Evolutionary conservation across 495 filamentous ascomycete species (phyloP).

Genomic region (Aspergillus avenaceus): DNA sequence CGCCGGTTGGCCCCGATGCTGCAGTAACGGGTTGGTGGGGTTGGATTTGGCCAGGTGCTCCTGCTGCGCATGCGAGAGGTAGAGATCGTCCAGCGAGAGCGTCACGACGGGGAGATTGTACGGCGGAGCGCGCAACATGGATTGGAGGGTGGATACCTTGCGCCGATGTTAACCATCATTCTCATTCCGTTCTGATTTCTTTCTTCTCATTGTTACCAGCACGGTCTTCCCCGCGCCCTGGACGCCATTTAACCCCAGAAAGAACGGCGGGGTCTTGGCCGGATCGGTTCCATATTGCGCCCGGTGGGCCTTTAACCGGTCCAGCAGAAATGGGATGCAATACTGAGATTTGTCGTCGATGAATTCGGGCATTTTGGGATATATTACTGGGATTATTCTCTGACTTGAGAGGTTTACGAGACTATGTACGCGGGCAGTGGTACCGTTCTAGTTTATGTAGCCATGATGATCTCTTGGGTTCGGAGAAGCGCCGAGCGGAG

Average conservation of each 20-base stretch:
- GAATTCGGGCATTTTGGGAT: conserved; percentile 45
- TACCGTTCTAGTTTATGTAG: too few species aligned
- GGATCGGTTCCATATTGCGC: conserved; percentile 26
- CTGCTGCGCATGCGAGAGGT: conserved; percentile 72
- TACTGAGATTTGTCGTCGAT: conserved; percentile 83
- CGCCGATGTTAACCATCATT: background rate
- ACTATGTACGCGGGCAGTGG: too few species aligned
- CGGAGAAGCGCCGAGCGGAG: conserved; percentile 9
- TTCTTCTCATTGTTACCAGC: conserved; percentile 47
- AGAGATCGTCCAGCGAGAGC: conserved; percentile 88
- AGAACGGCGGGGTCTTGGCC: conserved; percentile 49
- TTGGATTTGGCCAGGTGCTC: conserved; percentile 56
- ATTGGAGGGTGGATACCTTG: conserved; percentile 60
- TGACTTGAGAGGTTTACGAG: background rate
- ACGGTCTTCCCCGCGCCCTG: conserved; percentile 93
- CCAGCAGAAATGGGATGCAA: conserved; percentile 82
- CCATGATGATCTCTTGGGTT: too few species aligned
- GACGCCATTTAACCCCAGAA: conserved; percentile 60
- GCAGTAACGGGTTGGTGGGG: conserved; percentile 69
- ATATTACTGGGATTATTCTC: background rate
- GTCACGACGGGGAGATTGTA: conserved; percentile 69
- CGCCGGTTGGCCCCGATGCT: conserved; percentile 77
- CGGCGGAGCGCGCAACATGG: conserved; percentile 60
- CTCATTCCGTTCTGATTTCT: background rate
- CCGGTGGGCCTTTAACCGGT: conserved; percentile 53